Evolutionary conservation across 495 filamentous ascomycete species (phyloP), one percentile per base, ranked within the genome.

Genomic region (Cercophora samala): DNA sequence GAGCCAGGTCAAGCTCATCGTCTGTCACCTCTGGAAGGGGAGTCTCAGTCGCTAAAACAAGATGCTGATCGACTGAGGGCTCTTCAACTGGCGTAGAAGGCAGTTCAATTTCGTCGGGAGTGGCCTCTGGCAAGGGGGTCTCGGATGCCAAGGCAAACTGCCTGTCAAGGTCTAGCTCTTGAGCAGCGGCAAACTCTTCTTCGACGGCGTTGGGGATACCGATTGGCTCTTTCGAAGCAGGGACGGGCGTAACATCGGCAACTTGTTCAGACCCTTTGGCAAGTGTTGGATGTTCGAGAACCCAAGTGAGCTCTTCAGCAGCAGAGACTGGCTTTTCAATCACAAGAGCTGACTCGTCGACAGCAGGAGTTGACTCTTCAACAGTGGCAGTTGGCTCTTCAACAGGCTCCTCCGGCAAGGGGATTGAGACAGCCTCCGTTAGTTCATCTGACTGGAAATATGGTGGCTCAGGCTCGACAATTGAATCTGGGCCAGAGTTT

Each of bases 311-410:
- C 8, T 32, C 53, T 22, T 55, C 53, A 55, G 17, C 17, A 55
- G 53, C 17, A 3, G 13, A 22, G 6, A 9, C 21, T 58, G 54
- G 23, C 19, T 22, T 17, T 9, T 22, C 54, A 58, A 18, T 2
- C 5, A 60, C 26, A 58, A 60, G 19, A 54, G 26, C 25, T n/a
- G 55, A 46, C 21, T 52, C 62, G 8, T 67, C 37, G 3, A 37
- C 42, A 18, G 15, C 17, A 8, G 24, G 46, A 2, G 4, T 19
- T 32, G 52, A 5, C 52, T 24, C 65, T 42, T 66, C 66, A 52
- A 51, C 22, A 15, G 26, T 24, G 22, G 24, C 23, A 18, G 22
- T 15, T n/a, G n/a, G n/a, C 26, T 25, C 9, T 22, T 60, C 22
- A 5, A 26, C 24, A n/a, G n/a, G n/a, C n/a, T n/a, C n/a, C n/a